Conservation (phyloP, 331 rosid species). For the Pyracantha coccinea region DNA sequence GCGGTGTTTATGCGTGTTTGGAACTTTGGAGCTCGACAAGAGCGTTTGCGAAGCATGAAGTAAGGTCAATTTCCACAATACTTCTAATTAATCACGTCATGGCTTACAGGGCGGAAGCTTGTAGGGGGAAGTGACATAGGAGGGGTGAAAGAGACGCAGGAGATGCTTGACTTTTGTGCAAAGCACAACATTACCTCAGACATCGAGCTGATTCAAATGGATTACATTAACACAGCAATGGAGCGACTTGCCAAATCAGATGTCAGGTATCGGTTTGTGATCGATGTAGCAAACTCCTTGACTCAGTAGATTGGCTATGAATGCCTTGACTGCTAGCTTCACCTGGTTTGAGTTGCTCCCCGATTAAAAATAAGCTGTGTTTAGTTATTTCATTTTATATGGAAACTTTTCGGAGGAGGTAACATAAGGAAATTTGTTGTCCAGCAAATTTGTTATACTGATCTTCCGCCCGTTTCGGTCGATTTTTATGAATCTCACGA, state of each 20-base stretch:
- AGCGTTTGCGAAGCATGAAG: too few relatives aligned
- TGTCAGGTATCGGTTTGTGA: slow-evolving; percentile 76
- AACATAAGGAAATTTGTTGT: not conserved
- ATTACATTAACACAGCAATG: slow-evolving; percentile 44
- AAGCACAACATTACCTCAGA: slow-evolving; percentile 65
- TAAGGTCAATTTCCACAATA: not conserved
- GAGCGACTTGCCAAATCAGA: slow-evolving; percentile 80
- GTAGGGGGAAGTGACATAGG: slow-evolving; percentile 85
- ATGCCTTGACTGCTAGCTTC: not conserved
- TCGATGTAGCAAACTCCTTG: slow-evolving; percentile 66
- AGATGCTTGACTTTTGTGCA: slow-evolving; percentile 85
- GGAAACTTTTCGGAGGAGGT: not conserved
- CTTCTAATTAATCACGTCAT: not conserved
- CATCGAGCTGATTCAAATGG: slow-evolving; percentile 64
- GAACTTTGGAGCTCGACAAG: not conserved
- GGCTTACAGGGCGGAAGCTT: slow-evolving; percentile 57
- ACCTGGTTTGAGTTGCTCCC: not conserved
- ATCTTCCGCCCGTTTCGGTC: not conserved
- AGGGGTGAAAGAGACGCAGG: slow-evolving; percentile 83
- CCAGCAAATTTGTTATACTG: not conserved
- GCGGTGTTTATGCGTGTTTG: not conserved
- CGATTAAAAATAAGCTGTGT: not conserved
- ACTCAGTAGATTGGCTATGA: slow-evolving; percentile 8
- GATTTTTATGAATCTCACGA: not conserved
- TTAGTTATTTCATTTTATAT: not conserved